Percentiles rank a stretch among this genome's conserved stretches.
Evolutionary conservation across 768 basidiomycete species (phyloP).

Genomic region (Hericium rajendrae): DNA sequence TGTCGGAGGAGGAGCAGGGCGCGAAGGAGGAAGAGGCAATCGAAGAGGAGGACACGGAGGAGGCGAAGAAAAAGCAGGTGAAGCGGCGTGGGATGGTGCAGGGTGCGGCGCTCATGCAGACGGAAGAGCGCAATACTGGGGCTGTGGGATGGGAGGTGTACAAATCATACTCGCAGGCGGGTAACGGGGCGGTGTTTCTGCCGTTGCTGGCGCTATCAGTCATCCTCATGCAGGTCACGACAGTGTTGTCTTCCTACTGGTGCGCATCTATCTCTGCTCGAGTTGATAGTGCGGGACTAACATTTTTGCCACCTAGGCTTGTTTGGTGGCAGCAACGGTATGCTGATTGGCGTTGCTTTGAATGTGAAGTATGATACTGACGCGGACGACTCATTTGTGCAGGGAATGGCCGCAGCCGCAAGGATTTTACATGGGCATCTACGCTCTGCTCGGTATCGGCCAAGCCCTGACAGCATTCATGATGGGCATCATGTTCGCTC

Average conservation of each 20-base stretch:
- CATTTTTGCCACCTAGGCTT: slow-evolving; percentile 35
- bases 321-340: slow-evolving; percentile 77
- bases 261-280: slow-evolving; percentile 21
- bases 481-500: slow-evolving; percentile 54
- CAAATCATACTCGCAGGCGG: slow-evolving; percentile 58
- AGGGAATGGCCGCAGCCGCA: slow-evolving; percentile 47
- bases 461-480: slow-evolving; percentile 63
- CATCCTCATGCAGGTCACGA: slow-evolving; percentile 57
- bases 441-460: slow-evolving; percentile 60
- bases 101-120: slow-evolving; percentile 63
- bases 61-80: slow-evolving; percentile 28
- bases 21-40: slow-evolving; percentile 33
- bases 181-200: slow-evolving; percentile 51
- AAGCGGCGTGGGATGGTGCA: slow-evolving; percentile 26
- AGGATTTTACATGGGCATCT: slow-evolving; percentile 80
- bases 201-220: slow-evolving; percentile 57
- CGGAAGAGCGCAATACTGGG: slow-evolving; percentile 75
- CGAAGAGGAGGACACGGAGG: slow-evolving; percentile 26
- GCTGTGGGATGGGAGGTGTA: slow-evolving; percentile 49
- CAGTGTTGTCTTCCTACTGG: slow-evolving; percentile 71
- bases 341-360: slow-evolving; percentile 13
- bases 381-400: neutral
- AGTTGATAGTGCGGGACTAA: slow-evolving; percentile 6
- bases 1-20: slow-evolving; percentile 46
- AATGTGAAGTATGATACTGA: slow-evolving; percentile 6